Percentiles rank a stretch among this genome's conserved stretches.
These are phyloP conservation scores for Mesembryanthemum crystallinum DNA, from an alignment of 148 eudicot genomes.

Conservation along the genomic window DNA sequence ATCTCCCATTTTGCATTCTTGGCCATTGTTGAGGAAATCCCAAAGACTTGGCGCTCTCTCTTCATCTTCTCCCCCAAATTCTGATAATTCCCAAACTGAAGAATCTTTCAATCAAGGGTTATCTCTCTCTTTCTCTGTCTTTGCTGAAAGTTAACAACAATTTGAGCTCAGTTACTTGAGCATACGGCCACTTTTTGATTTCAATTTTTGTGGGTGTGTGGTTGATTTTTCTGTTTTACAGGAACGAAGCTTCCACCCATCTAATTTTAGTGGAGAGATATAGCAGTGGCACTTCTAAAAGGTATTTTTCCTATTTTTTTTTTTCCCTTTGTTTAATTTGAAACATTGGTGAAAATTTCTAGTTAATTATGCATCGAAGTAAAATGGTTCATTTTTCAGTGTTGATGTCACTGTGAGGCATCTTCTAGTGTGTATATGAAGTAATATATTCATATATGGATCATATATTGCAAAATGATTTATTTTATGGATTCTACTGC, in stretches of 20 bases:
- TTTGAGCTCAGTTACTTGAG: background rate
- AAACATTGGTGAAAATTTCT: background rate
- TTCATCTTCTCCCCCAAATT: constrained; percentile 20
- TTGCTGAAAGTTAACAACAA: background rate
- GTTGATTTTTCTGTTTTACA: constrained; percentile 28
- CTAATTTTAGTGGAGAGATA: constrained; percentile 68
- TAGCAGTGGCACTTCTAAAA: constrained; percentile 69
- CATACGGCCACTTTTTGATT: background rate
- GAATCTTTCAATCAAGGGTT: constrained; percentile 20
- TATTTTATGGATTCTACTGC: background rate
- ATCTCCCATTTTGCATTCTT: background rate
- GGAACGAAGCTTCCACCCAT: constrained; percentile 32
- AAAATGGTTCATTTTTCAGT: background rate
- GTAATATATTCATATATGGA: background rate
- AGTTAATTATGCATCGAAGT: background rate
- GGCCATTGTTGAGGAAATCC: background rate
- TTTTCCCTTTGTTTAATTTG: no score
- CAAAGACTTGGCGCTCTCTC: constrained; percentile 17
- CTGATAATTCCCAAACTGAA: constrained; percentile 16
- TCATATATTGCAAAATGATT: background rate
- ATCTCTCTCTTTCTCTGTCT: background rate
- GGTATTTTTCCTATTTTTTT: constrained; percentile 38
- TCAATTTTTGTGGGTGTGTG: background rate
- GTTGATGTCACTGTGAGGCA: background rate
- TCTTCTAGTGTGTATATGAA: background rate